phyloP scores from a whole-genome alignment of 805 yeast genomes.

The Lachancea nothofagi region DNA sequence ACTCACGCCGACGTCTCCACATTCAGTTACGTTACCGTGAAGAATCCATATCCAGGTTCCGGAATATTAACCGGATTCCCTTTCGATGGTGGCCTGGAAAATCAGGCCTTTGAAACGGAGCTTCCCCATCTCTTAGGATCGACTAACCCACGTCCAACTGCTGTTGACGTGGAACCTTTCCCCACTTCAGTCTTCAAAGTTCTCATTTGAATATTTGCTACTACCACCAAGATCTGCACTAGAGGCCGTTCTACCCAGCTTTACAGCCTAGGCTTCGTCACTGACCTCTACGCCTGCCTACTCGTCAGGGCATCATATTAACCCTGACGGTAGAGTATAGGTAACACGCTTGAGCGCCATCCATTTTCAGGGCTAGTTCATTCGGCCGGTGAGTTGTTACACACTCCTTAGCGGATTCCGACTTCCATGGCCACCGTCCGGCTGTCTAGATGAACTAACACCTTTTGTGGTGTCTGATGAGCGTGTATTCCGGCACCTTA shows the following conservation, averaged over 20 bases:
- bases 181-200: conserved; percentile 41
- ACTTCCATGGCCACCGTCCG: conserved; percentile 52
- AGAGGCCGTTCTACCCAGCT: conserved; percentile 39
- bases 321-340: conserved; percentile 39
- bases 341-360: conserved; percentile 39
- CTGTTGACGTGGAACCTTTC: conserved; percentile 41
- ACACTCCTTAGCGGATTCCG: conserved; percentile 53
- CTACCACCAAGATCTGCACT: conserved; percentile 41
- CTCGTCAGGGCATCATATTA: conserved; percentile 36
- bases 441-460: conserved; percentile 41
- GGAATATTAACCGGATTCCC: conserved; percentile 42
- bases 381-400: conserved; percentile 49
- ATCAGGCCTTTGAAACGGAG: conserved; percentile 36
- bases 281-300: conserved; percentile 41
- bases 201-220: conserved; percentile 40
- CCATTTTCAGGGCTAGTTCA: conserved; percentile 43
- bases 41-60: conserved; percentile 40
- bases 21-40: conserved; percentile 40
- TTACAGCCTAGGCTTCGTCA: conserved; percentile 39
- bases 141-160: conserved; percentile 41
- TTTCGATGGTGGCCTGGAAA: conserved; percentile 37
- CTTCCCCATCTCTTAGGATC: conserved; percentile 40
- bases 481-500: conserved; percentile 41
- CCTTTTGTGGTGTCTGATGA: conserved; percentile 43
- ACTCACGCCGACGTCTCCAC: conserved; percentile 40